These are phyloP conservation scores for Lecanicillium sp. DNA, from an alignment of 2,329 filamentous ascomycete genomes.

Conservation along the genomic window DNA sequence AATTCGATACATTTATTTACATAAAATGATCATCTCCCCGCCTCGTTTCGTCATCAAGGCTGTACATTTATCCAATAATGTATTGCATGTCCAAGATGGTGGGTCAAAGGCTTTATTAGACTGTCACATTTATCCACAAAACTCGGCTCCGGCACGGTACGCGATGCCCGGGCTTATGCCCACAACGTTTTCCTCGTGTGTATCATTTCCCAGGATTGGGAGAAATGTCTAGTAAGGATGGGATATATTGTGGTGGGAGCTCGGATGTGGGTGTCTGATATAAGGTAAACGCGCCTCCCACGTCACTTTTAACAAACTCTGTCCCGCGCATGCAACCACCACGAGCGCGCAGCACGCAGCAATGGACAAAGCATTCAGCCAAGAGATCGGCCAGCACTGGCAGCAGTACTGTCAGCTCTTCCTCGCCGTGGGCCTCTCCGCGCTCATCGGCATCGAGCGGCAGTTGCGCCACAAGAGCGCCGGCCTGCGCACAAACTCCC, in stretches of 20 bases:
- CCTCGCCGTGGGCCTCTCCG: slow-evolving; percentile 1
- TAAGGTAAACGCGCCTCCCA: no score
- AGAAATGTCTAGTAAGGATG: no score
- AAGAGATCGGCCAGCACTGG: slow-evolving; percentile 7
- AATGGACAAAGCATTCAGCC: background rate
- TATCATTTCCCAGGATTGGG: no score
- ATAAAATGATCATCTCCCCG: no score
- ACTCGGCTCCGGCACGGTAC: background rate
- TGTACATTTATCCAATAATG: background rate
- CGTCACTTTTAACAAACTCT: no score
- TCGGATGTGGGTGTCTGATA: no score
- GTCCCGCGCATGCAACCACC: no score
- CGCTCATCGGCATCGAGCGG: background rate
- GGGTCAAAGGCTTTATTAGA: background rate
- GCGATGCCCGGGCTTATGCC: background rate
- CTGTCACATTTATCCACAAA: background rate
- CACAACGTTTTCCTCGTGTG: background rate
- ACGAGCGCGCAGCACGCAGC: background rate
- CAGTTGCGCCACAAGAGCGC: slow-evolving; percentile 4
- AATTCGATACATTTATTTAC: no score
- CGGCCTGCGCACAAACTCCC: slow-evolving; percentile 3
- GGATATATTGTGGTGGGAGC: no score
- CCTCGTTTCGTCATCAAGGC: background rate
- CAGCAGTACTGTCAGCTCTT: slow-evolving; percentile 3
- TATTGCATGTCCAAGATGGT: background rate